A percentile compares a stretch with the other conserved stretches of the same genome.
Conservation (phyloP, 768 basidiomycete species). For the Daedaleopsis sinensis region DNA sequence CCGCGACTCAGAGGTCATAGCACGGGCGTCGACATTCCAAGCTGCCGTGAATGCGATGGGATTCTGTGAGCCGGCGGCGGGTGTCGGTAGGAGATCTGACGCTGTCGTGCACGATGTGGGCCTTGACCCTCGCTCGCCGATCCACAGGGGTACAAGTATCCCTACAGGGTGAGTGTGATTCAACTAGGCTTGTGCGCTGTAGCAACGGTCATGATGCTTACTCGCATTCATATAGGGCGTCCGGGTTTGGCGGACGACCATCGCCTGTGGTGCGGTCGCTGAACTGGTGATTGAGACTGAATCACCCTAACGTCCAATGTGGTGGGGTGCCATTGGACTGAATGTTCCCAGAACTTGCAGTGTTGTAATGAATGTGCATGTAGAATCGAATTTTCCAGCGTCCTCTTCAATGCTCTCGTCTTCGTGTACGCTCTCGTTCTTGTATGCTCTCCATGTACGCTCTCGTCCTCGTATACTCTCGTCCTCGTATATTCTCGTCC, state of each 20-base stretch:
- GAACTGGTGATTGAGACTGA: slow-evolving; percentile 4
- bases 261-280: slow-evolving; percentile 10
- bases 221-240: neutral
- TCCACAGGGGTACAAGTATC: slow-evolving; percentile 12
- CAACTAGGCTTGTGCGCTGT: no score
- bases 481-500: neutral
- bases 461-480: no score
- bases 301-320: no score
- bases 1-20: neutral
- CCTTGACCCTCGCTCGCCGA: slow-evolving; percentile 20
- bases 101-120: slow-evolving; percentile 4
- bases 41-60: neutral
- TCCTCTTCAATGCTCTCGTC: no score
- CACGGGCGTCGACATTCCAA: neutral
- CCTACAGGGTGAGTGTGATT: slow-evolving; percentile 10
- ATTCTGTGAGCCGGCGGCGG: neutral
- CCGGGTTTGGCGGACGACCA: slow-evolving; percentile 6
- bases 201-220: neutral
- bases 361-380: neutral
- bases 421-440: neutral
- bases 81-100: neutral
- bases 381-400: no score
- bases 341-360: no score
- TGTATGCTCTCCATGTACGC: neutral
- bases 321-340: no score